A percentile compares a stretch with the other conserved stretches of the same genome.
Evolutionary conservation across 371 early-diverging fungal species (phyloP).

Genomic region (Actinomortierella ambigua): DNA sequence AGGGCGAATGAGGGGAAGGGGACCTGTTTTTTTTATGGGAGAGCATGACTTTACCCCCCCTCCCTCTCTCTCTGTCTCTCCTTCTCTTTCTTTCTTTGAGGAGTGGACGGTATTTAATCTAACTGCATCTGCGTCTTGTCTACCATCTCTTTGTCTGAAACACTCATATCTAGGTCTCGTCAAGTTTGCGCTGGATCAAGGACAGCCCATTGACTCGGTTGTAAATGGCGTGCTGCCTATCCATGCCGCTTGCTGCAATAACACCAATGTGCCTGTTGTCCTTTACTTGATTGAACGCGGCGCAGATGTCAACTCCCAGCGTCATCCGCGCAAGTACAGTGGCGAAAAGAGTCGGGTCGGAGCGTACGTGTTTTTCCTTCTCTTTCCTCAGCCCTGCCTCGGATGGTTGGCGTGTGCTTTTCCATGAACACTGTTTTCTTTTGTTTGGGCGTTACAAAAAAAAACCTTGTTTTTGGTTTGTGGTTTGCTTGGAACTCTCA

Average conservation of each 20-base stretch:
- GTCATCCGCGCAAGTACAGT: slow-evolving; percentile 43
- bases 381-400: no score
- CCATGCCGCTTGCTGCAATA: slow-evolving; percentile 72
- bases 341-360: slow-evolving; percentile 19
- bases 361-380: slow-evolving; percentile 16
- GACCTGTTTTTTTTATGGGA: no score
- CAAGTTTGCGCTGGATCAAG: slow-evolving; percentile 74
- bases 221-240: slow-evolving; percentile 72
- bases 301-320: slow-evolving; percentile 72
- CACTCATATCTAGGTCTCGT: slow-evolving; percentile 54
- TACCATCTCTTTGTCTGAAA: not conserved
- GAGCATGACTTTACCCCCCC: not conserved
- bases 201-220: slow-evolving; percentile 71
- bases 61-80: not conserved
- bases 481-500: no score
- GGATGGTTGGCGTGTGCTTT: no score
- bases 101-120: not conserved
- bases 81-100: not conserved
- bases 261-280: slow-evolving; percentile 66
- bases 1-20: no score
- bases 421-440: no score
- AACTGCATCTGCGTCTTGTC: not conserved
- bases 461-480: no score
- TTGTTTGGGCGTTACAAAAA: no score
- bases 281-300: slow-evolving; percentile 75